Conservation (phyloP, 2,329 filamentous ascomycete species). For the Macrophomina phaseolina region DNA sequence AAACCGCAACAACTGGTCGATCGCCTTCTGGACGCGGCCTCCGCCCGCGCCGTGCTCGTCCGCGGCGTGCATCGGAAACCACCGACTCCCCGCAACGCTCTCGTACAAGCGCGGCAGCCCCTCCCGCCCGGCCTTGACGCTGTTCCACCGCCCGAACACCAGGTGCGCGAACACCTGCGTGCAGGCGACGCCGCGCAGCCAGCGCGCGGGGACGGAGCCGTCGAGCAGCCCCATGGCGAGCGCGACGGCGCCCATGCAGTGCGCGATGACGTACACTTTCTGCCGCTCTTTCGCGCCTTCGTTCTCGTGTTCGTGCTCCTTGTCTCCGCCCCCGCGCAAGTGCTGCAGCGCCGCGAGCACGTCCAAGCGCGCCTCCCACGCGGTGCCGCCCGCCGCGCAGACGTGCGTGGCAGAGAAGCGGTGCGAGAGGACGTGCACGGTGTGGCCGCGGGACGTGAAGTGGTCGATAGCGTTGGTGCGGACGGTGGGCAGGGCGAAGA, state of each 20-base stretch:
- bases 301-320: neutral
- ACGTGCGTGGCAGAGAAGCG: conserved; percentile 62
- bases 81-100: neutral
- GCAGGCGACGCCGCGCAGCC: conserved; percentile 64
- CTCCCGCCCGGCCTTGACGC: conserved; percentile 53
- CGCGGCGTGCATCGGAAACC: neutral
- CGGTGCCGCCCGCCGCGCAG: conserved; percentile 62
- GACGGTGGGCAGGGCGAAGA: conserved; percentile 68
- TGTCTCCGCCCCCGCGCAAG: conserved; percentile 49
- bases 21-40: neutral
- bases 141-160: conserved; percentile 62
- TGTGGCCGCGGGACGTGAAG: conserved; percentile 65
- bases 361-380: conserved; percentile 65
- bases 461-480: conserved; percentile 68
- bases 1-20: conserved; percentile 59
- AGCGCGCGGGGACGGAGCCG: conserved; percentile 62
- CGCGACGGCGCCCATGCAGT: conserved; percentile 69
- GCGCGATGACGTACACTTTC: conserved; percentile 63
- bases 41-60: neutral
- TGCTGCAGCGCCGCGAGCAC: conserved; percentile 61
- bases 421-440: conserved; percentile 63
- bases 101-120: conserved; percentile 23
- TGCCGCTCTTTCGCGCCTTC: conserved; percentile 30
- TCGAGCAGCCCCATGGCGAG: conserved; percentile 65
- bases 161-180: conserved; percentile 70